A percentile compares a stretch with the other conserved stretches of the same genome.
Evolutionary conservation across 2,329 filamentous ascomycete genomes (phyloP).

Genomic region (Elsinoe arachidis): DNA sequence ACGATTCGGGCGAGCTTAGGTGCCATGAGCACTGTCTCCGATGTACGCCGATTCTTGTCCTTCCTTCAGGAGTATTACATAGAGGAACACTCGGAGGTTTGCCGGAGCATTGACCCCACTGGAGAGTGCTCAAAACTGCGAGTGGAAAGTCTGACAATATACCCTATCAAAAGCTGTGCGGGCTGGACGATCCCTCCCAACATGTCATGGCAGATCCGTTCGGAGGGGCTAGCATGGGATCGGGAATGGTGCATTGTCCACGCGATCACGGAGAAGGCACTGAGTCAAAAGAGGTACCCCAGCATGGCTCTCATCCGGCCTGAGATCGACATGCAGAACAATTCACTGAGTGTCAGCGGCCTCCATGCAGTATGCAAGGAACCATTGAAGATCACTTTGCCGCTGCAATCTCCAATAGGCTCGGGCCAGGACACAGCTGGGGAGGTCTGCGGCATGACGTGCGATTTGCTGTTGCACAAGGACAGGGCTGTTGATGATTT

Average conservation of each 20-base stretch:
- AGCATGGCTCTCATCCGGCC: constrained; percentile 80
- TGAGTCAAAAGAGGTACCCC: constrained; percentile 84
- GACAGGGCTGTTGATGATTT: constrained; percentile 56
- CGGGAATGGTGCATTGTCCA: constrained; percentile 94
- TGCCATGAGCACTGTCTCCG: constrained; percentile 73
- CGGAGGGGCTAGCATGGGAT: constrained; percentile 86
- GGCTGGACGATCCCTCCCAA: constrained; percentile 61
- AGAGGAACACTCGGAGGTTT: constrained; percentile 11
- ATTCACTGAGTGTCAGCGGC: constrained; percentile 53
- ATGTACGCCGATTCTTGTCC: constrained; percentile 60
- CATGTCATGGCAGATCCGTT: constrained; percentile 63
- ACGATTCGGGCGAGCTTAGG: constrained; percentile 79
- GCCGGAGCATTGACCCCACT: no score
- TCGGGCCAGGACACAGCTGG: background rate
- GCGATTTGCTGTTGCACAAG: background rate
- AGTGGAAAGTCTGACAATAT: constrained; percentile 52
- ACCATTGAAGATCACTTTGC: background rate
- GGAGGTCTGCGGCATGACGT: constrained; percentile 54
- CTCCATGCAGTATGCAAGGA: constrained; percentile 12
- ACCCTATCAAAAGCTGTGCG: constrained; percentile 90
- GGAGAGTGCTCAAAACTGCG: constrained; percentile 24
- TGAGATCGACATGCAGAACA: constrained; percentile 58
- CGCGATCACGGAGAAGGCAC: constrained; percentile 68
- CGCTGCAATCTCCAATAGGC: background rate
- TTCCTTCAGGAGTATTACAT: constrained; percentile 30